These are phyloP conservation scores for Hypoxylon fragiforme DNA, from an alignment of 495 filamentous ascomycete genomes.

Conservation along the genomic window DNA sequence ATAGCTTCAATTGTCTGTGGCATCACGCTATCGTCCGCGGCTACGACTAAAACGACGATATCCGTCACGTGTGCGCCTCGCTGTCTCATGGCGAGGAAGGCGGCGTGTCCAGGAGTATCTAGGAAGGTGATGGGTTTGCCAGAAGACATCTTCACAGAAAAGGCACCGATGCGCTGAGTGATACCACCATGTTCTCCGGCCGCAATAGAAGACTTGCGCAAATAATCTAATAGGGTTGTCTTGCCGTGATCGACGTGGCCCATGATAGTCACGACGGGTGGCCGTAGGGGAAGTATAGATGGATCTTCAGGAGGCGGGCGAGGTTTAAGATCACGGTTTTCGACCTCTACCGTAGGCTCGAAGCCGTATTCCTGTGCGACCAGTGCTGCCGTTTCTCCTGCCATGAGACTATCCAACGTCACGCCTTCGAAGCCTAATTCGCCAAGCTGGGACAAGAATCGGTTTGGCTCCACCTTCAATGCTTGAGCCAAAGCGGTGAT, in stretches of 20 bases:
- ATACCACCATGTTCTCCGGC: constrained; percentile 94
- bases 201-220: constrained; percentile 89
- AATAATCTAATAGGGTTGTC: constrained; percentile 91
- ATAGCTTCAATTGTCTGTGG: constrained; percentile 97
- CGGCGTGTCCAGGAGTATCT: constrained; percentile 95
- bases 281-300: constrained; percentile 69
- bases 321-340: constrained; percentile 72
- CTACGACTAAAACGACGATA: constrained; percentile 94
- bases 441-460: constrained; percentile 74
- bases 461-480: constrained; percentile 66
- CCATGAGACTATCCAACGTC: constrained; percentile 76
- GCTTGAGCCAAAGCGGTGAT: constrained; percentile 81
- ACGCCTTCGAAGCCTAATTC: constrained; percentile 85
- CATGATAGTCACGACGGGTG: constrained; percentile 99
- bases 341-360: constrained; percentile 79
- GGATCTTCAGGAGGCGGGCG: constrained; percentile 71
- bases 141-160: constrained; percentile 82
- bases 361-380: constrained; percentile 92
- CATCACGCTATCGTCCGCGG: constrained; percentile 96
- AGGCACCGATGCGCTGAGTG: constrained; percentile 99
- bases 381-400: constrained; percentile 85
- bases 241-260: constrained; percentile 99
- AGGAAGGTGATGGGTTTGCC: constrained; percentile 94
- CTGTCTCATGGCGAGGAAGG: constrained; percentile 93
- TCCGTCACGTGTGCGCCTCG: constrained; percentile 95